Conservation (phyloP, 495 filamentous ascomycete species). For the Aspergillus haitiensis region DNA sequence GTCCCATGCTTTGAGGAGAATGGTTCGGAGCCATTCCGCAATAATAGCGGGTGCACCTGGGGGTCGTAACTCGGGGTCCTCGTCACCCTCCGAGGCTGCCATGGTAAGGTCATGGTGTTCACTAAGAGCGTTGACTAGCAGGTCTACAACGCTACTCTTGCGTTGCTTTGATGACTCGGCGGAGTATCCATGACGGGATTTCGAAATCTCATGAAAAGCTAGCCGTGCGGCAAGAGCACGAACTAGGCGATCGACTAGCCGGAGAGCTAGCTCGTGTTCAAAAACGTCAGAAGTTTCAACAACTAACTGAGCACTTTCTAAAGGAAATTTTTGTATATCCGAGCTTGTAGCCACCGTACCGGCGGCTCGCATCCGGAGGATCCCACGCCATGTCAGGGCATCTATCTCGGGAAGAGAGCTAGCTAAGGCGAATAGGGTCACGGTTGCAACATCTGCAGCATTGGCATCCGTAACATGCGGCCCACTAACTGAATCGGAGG, state of each 20-base stretch:
- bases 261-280: constrained; percentile 61
- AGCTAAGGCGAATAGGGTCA: constrained; percentile 58
- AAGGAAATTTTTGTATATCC: constrained; percentile 40
- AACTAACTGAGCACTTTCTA: constrained; percentile 31
- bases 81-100: constrained; percentile 31
- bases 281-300: constrained; percentile 52
- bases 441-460: constrained; percentile 55
- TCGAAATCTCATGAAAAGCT: constrained; percentile 54
- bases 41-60: constrained; percentile 52
- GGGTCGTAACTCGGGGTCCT: constrained; percentile 34
- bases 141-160: constrained; percentile 38
- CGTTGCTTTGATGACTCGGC: constrained; percentile 35
- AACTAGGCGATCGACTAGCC: constrained; percentile 55
- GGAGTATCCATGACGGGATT: constrained; percentile 39
- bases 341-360: constrained; percentile 52
- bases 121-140: constrained; percentile 42
- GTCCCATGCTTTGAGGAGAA: constrained; percentile 77
- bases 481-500: constrained; percentile 30
- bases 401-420: constrained; percentile 51
- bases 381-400: constrained; percentile 48
- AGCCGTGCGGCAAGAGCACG: constrained; percentile 53
- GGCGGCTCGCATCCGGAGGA: constrained; percentile 52
- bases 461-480: constrained; percentile 53
- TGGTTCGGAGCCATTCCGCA: constrained; percentile 76
- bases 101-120: constrained; percentile 30